phyloP scores from a whole-genome alignment of 177 flowering plant genomes.

The Telopea speciosissima region DNA sequence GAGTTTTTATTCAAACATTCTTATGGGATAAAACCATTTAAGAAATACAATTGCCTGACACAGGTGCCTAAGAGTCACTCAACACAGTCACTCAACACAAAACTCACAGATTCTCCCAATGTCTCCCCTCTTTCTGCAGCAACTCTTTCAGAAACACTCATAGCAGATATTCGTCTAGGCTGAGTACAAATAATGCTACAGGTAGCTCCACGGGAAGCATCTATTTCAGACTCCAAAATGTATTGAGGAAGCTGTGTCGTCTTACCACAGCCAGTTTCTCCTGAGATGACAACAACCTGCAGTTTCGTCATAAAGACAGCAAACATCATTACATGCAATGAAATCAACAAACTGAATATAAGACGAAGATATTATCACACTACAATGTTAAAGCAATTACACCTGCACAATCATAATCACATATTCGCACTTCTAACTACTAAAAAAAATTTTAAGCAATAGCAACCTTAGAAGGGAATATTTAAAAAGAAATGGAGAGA shows the following conservation, averaged over 20 bases:
- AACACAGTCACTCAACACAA: neutral
- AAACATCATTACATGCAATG: neutral
- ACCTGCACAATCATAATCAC: neutral
- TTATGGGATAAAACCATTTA: neutral
- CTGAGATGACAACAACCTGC: conserved; percentile 86
- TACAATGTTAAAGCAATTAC: neutral
- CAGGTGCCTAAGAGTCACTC: neutral
- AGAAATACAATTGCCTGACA: neutral
- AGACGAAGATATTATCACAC: neutral
- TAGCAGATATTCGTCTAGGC: conserved; percentile 93
- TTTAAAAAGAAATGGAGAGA: too few relatives aligned
- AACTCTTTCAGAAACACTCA: conserved; percentile 95
- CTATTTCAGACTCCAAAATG: conserved; percentile 84
- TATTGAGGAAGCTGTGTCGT: conserved; percentile 98
- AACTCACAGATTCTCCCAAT: conserved; percentile 88
- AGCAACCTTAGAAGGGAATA: too few relatives aligned
- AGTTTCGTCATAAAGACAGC: conserved; percentile 14
- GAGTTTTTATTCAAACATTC: neutral
- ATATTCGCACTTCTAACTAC: neutral
- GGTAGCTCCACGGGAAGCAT: conserved; percentile 54
- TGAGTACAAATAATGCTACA: conserved; percentile 93
- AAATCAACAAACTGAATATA: neutral
- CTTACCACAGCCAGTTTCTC: conserved; percentile 99
- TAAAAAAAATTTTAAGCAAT: too few relatives aligned
- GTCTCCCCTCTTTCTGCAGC: conserved; percentile 90